Base-by-base conservation (phyloP, 331 rosid species). In the Arachis monticola region DNA sequence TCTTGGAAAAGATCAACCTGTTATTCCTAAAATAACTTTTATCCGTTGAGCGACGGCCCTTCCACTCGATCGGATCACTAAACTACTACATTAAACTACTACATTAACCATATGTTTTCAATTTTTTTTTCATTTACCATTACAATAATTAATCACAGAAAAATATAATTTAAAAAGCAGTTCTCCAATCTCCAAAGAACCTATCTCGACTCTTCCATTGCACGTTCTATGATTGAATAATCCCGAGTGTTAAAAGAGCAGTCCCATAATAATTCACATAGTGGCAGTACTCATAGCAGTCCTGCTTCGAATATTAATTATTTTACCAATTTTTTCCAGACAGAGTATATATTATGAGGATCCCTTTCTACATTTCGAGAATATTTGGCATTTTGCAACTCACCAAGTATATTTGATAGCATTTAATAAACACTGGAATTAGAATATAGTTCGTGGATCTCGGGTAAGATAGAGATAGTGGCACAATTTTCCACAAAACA, bases 401-500 rank as follows among this genome's bases (percentile, higher is more conserved):
- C 53, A 60, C 44, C 10, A 38, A 50, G 5, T 38, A 41, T 44
- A 65, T 41, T 45, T 52, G 0, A 27, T 55, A 14, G 2, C 22
- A 12, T 52, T 12, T 6, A 55, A 55, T 14, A 55, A 27, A 27
- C 30, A 27, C 30, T 27, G n/a, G n/a, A 55, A 30, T 52, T 13
- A 30, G n/a, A 47, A 5, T n/a, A 32, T 51, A 7, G 59, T 70
- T 80, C 59, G 76, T 56, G 78, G 70, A 70, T 86, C 93, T 83
- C 85, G 86, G 83, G 70, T 45, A 30, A 42, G 44, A 68, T 35
- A 30, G 12, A 42, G 44, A 68, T 35, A 30, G n/a, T 50, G 76
- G 90, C 83, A 83, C 96, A 81, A 86, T 73, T 84, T 70, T 83
- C 87, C 48, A 83, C 56, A 77, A 50, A 74, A 78, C 60, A 48